Conservation (phyloP, 768 basidiomycete species). For the Dacryopinax primogenitus region DNA sequence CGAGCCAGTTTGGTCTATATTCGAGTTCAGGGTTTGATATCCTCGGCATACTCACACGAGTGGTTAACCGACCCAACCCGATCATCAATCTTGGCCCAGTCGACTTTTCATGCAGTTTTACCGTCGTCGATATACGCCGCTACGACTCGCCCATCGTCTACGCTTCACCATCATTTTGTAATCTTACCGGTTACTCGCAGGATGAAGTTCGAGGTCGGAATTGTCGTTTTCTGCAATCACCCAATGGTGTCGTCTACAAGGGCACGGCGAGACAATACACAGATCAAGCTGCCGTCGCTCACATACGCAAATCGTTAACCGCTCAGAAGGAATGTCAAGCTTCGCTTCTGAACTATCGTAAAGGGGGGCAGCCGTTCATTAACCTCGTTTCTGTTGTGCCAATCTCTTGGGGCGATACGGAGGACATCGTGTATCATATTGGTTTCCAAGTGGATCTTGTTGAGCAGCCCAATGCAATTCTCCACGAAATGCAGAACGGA, state of each 20-base stretch:
- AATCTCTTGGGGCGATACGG: constrained; percentile 52
- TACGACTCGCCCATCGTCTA: constrained; percentile 83
- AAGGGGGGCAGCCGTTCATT: constrained; percentile 72
- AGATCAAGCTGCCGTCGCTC: constrained; percentile 50
- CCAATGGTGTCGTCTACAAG: constrained; percentile 41
- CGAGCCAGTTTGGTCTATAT: constrained; percentile 50
- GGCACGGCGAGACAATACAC: constrained; percentile 47
- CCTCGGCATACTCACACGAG: constrained; percentile 63
- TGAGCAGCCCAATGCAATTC: constrained; percentile 70
- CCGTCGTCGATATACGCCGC: constrained; percentile 71
- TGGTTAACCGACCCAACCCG: constrained; percentile 61
- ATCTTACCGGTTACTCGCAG: constrained; percentile 61
- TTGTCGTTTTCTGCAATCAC: constrained; percentile 82
- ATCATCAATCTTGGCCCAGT: constrained; percentile 75
- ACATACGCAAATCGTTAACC: constrained; percentile 48
- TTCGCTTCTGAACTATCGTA: constrained; percentile 75
- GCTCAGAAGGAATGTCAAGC: constrained; percentile 82
- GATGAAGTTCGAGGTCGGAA: constrained; percentile 75
- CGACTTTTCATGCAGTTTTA: constrained; percentile 83
- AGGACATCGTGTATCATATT: constrained; percentile 72
- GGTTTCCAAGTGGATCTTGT: constrained; percentile 94
- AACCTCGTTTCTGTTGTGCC: constrained; percentile 91
- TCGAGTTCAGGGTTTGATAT: constrained; percentile 86
- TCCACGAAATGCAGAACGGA: constrained; percentile 66
- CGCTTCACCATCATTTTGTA: constrained; percentile 65